These are phyloP conservation scores for Rhizophora mangle DNA, from an alignment of 345 rosid genomes.

Conservation along the genomic window DNA sequence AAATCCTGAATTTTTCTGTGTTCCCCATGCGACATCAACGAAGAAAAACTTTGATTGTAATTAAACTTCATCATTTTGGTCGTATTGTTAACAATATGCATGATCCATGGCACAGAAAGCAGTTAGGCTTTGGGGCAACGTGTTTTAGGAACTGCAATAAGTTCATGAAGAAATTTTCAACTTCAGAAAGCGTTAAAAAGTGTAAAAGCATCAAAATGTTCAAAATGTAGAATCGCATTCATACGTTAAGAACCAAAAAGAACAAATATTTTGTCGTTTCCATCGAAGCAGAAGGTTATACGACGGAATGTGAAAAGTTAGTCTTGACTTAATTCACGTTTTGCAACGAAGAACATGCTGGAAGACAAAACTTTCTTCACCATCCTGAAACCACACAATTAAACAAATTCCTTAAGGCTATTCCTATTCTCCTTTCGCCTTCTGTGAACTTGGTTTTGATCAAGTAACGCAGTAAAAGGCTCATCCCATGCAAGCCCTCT, in stretches of 20 bases:
- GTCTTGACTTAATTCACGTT: background rate
- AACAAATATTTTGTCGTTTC: no score
- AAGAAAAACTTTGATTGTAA: background rate
- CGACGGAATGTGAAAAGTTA: no score
- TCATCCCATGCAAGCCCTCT: constrained; percentile 43
- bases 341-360: constrained; percentile 4
- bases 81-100: background rate
- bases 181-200: no score
- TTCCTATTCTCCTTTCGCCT: constrained; percentile 45
- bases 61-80: background rate
- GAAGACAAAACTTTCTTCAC: background rate
- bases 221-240: no score
- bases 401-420: constrained; percentile 66
- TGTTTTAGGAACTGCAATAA: no score
- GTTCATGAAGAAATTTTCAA: no score
- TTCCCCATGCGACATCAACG: constrained; percentile 4
- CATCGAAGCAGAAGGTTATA: no score
- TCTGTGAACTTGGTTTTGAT: constrained; percentile 8
- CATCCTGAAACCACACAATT: constrained; percentile 49
- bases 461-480: constrained; percentile 22
- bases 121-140: no score
- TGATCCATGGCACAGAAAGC: no score
- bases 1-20: background rate
- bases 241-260: no score
- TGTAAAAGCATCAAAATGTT: no score